Conservation (phyloP, 1,284 basidiomycete genomes). For the Erythrobasidium hasegawianum region DNA sequence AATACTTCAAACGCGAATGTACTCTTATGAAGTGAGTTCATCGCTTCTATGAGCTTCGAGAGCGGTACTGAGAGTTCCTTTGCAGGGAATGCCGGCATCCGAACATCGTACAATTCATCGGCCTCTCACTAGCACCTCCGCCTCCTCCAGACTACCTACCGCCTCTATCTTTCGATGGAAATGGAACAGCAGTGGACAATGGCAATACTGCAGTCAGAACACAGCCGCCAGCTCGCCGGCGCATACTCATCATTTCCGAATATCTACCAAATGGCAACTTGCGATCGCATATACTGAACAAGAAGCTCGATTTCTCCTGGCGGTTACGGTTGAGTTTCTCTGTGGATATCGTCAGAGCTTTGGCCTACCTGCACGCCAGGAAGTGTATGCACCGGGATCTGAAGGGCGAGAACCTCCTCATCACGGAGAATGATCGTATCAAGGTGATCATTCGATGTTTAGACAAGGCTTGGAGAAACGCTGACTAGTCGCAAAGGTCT, state of each 20-base stretch:
- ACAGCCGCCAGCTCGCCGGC: conserved; percentile 23
- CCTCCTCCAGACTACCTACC: conserved; percentile 49
- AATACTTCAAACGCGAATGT: conserved; percentile 98
- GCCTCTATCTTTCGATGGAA: conserved; percentile 9
- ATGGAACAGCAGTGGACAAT: conserved; percentile 38
- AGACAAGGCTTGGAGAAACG: background rate
- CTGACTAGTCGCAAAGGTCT: conserved; percentile 47
- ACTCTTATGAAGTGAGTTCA: conserved; percentile 69
- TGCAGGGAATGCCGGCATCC: conserved; percentile 74
- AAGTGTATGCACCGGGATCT: conserved; percentile 72
- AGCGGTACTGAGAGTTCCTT: too few relatives aligned
- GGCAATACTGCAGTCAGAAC: conserved; percentile 61
- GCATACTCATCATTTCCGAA: conserved; percentile 42
- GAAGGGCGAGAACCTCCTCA: conserved; percentile 94
- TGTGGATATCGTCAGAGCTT: conserved; percentile 83
- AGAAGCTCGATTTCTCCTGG: conserved; percentile 76
- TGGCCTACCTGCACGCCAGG: conserved; percentile 94
- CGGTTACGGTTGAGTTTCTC: conserved; percentile 86
- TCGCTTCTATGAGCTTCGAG: background rate
- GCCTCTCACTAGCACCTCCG: conserved; percentile 78
- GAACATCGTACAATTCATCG: conserved; percentile 90
- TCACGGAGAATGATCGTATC: conserved; percentile 85
- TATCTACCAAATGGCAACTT: conserved; percentile 61
- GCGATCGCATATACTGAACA: conserved; percentile 78
- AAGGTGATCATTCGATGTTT: conserved; percentile 62